phyloP scores from a whole-genome alignment of 768 basidiomycete species.

The Hortiboletus campestris region DNA sequence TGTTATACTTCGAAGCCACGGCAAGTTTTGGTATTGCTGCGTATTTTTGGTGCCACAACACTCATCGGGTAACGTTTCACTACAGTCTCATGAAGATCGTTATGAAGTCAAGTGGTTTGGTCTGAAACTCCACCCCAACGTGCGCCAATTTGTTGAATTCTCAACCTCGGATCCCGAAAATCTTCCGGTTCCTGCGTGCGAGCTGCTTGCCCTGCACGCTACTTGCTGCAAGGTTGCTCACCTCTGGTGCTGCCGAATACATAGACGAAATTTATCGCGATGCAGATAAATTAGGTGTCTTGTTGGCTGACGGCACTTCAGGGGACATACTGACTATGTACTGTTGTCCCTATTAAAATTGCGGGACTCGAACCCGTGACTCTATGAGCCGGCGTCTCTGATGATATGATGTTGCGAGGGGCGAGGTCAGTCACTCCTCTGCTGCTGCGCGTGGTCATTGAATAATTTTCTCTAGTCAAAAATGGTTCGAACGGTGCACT shows the following conservation, averaged over 20 bases:
- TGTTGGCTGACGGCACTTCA: slow-evolving; percentile 5
- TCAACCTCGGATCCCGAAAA: not conserved
- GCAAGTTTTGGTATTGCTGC: not conserved
- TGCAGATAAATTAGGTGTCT: not conserved
- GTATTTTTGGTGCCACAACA: not conserved
- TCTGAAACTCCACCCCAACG: too few relatives aligned
- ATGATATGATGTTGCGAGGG: too few relatives aligned
- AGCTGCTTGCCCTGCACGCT: slow-evolving; percentile 21
- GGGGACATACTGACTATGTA: not conserved
- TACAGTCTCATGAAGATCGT: not conserved
- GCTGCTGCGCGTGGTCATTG: not conserved
- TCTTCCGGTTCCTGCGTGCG: slow-evolving; percentile 12
- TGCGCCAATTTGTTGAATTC: slow-evolving; percentile 1
- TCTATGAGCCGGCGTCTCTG: not conserved
- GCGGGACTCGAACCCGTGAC: not conserved
- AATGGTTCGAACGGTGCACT: not conserved
- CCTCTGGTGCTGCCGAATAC: slow-evolving; percentile 19
- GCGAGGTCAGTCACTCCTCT: not conserved
- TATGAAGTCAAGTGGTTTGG: slow-evolving; percentile 6
- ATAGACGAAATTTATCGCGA: slow-evolving; percentile 13
- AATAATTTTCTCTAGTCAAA: not conserved
- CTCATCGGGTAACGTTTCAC: not conserved
- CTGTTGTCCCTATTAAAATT: not conserved
- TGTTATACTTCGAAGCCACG: slow-evolving; percentile 8
- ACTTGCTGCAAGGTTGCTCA: slow-evolving; percentile 27